Base-by-base conservation (phyloP, 352 stramenopile species). In the Phytophthora vignae region DNA sequence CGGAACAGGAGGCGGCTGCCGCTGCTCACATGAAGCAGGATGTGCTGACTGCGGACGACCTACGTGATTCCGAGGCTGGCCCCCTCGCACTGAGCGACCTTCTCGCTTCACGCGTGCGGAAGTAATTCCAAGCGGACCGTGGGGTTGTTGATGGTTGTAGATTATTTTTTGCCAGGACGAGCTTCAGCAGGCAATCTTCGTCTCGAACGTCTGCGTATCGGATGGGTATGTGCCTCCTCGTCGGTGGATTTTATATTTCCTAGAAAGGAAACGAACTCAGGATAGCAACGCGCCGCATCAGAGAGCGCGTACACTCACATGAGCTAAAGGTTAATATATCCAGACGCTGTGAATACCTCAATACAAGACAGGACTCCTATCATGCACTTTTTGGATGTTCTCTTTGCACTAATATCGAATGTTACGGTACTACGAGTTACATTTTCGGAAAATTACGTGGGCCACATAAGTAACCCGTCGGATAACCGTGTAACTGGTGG, bases 11-110 rank as follows among this genome's bases (percentile, higher is more conserved):
- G 12, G 67, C 71, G 15, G 64, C 59, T 19, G 60, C 61, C 10
- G 60, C 61, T 15, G 17, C 12, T 17, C 73, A 78, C 17, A 50
- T 76, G 19, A 79, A 82, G 40, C 76, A 78, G 62, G 74, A 78
- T 9, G 79, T 79, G 49, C 69, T 90, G 56, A 90, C 82, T 36
- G 78, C 78, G 22, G 78, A 88, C 64, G 82, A 90, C 44, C 74
- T 90, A 7, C 81, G 80, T 10, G 57, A 72, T 49, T 84, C 78
- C 6, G 77, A 83, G 48, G 63, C 64, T 15, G 81, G 79, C 15
- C 82, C 72, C 14, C 60, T 90, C 42, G 76, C 66, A 15, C 56
- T 90, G 11, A 90, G 78, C 56, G 82, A 90, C 65, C 73, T 90
- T 36, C 71, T 74, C 31, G 54, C 71, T 52, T 81, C 74, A 54